Evolutionary conservation across 495 filamentous ascomycete species (phyloP).

Genomic region (Aspergillus baeticus): DNA sequence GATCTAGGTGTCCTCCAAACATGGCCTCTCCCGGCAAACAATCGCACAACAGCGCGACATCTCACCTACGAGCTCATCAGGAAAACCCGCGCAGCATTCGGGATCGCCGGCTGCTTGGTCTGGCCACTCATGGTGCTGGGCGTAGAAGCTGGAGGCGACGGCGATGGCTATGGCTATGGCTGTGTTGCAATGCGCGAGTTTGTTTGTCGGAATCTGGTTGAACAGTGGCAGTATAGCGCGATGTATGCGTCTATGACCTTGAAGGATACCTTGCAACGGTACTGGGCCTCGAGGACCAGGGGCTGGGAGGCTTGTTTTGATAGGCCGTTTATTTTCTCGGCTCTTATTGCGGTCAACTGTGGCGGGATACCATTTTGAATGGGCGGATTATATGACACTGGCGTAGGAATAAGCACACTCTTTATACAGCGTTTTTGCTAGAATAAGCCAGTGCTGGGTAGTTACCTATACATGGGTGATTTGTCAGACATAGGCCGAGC

Average conservation of each 20-base stretch:
- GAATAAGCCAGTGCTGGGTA: too few species aligned
- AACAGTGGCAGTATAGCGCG: conserved; percentile 20
- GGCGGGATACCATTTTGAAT: too few species aligned
- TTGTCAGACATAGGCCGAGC: too few species aligned
- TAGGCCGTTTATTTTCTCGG: conserved; percentile 11
- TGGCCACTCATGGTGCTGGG: conserved; percentile 36
- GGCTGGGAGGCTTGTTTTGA: conserved; percentile 37
- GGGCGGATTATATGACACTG: too few species aligned
- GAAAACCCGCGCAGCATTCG: conserved; percentile 4
- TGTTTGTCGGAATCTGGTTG: conserved; percentile 16
- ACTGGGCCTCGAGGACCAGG: conserved; percentile 28
- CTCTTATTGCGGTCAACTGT: too few species aligned
- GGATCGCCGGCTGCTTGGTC: conserved; percentile 21
- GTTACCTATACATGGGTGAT: too few species aligned
- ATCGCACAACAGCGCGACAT: conserved; percentile 8
- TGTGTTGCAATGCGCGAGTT: conserved; percentile 20
- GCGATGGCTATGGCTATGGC: background rate
- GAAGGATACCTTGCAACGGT: conserved; percentile 23
- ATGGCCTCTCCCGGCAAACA: background rate
- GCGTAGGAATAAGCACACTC: too few species aligned
- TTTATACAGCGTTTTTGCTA: too few species aligned
- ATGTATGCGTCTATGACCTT: conserved; percentile 18
- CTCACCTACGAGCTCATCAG: conserved; percentile 12
- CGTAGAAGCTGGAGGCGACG: conserved; percentile 23
- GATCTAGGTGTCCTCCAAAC: conserved; percentile 24